These are phyloP conservation scores for Xylariomycetidae sp. DNA, from an alignment of 2,329 filamentous ascomycete genomes.

Conservation along the genomic window DNA sequence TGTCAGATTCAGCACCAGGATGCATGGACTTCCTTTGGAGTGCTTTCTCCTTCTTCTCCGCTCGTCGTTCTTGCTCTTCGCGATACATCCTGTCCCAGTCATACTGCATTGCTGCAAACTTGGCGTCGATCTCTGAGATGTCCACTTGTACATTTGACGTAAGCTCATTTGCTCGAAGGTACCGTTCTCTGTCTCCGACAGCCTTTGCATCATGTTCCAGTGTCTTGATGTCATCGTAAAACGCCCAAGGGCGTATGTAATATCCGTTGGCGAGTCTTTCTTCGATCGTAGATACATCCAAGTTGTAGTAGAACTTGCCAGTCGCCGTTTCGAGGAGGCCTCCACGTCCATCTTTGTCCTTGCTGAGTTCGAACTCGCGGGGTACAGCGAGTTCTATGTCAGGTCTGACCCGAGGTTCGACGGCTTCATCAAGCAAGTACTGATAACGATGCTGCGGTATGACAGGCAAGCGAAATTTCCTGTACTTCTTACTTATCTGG, in stretches of 20 bases:
- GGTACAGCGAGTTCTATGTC: conserved; percentile 52
- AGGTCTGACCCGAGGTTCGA: conserved; percentile 64
- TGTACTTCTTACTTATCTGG: conserved; percentile 85
- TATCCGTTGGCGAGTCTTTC: conserved; percentile 95
- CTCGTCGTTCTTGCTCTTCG: conserved; percentile 63
- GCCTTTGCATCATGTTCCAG: conserved; percentile 80
- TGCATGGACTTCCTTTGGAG: conserved; percentile 60
- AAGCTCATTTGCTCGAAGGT: conserved; percentile 86
- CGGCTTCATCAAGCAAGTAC: conserved; percentile 79
- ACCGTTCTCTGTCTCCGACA: conserved; percentile 75
- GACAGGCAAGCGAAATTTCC: conserved; percentile 77
- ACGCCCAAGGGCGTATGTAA: conserved; percentile 87
- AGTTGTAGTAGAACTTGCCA: conserved; percentile 89
- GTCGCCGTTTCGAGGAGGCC: conserved; percentile 72
- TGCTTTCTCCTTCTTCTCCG: conserved; percentile 54
- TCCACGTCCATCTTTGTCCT: conserved; percentile 72
- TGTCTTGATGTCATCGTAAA: conserved; percentile 79
- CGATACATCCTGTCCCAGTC: conserved; percentile 81
- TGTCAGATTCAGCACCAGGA: conserved; percentile 48
- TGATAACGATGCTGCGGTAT: conserved; percentile 70
- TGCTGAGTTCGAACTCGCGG: conserved; percentile 74
- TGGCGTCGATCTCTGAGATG: conserved; percentile 68
- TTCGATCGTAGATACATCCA: conserved; percentile 90
- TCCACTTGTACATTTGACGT: conserved; percentile 92
- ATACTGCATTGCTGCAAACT: conserved; percentile 51